These are phyloP conservation scores for Cutaneotrichosporon cutaneum DNA, from an alignment of 1,284 basidiomycete species.

Conservation along the genomic window DNA sequence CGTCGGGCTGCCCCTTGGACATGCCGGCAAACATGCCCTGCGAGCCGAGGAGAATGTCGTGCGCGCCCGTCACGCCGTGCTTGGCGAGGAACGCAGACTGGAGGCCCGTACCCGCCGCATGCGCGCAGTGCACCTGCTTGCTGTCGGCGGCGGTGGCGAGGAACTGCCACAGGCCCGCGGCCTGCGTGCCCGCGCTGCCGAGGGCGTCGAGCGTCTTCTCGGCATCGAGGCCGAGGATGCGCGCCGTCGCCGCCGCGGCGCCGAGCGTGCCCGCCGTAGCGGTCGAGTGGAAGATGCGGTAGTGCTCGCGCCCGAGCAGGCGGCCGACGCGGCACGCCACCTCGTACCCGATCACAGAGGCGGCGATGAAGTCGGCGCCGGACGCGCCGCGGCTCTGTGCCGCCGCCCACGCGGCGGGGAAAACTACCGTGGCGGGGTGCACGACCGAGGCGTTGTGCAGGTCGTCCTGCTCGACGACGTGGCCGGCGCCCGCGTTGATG, in stretches of 20 bases:
- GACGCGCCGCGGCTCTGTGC: slow-evolving; percentile 5
- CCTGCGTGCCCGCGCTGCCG: slow-evolving; percentile 11
- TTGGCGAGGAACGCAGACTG: slow-evolving; percentile 13
- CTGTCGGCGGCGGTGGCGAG: slow-evolving; percentile 14
- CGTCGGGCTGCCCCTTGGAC: slow-evolving; percentile 8
- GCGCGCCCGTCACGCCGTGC: slow-evolving; percentile 11
- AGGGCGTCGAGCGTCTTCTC: slow-evolving; percentile 9
- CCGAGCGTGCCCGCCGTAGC: slow-evolving; percentile 14
- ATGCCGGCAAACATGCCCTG: slow-evolving; percentile 14
- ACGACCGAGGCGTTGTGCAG: slow-evolving; percentile 15
- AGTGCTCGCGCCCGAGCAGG: slow-evolving; percentile 11
- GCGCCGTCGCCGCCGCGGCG: slow-evolving; percentile 6
- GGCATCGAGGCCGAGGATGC: slow-evolving; percentile 8
- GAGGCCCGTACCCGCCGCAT: slow-evolving; percentile 12
- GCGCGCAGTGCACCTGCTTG: slow-evolving; percentile 15
- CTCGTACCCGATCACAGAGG: slow-evolving; percentile 11
- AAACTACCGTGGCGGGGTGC: slow-evolving; percentile 13
- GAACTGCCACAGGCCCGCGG: slow-evolving; percentile 13
- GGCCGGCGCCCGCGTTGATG: slow-evolving; percentile 13
- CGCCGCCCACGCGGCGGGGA: slow-evolving; percentile 14
- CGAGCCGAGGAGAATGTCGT: slow-evolving; percentile 12
- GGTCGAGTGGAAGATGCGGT: slow-evolving; percentile 10
- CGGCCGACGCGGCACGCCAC: slow-evolving; percentile 14
- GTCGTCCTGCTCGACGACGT: slow-evolving; percentile 18
- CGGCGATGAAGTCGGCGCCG: slow-evolving; percentile 9